A percentile compares a stretch with the other conserved stretches of the same genome.
Conservation (phyloP, 768 basidiomycete species). For the Termitomyces sp. region DNA sequence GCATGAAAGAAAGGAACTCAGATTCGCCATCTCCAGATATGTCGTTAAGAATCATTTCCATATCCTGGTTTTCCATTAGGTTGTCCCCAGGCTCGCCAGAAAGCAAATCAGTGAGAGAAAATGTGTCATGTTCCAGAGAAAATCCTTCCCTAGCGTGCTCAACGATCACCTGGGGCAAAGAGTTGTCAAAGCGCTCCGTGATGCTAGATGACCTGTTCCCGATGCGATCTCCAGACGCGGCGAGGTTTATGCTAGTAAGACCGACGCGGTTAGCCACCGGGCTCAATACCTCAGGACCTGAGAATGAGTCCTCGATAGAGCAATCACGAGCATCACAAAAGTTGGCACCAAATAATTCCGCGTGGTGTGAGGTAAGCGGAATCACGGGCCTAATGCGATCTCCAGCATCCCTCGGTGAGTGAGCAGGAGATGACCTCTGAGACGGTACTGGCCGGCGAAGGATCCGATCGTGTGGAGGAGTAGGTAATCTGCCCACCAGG, state of each 20-base stretch:
- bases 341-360: background rate
- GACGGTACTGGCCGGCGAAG: background rate
- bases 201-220: background rate
- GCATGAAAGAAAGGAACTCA: background rate
- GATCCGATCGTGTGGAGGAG: background rate
- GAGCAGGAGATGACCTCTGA: background rate
- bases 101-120: background rate
- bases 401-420: background rate
- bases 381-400: background rate
- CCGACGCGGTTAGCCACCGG: background rate
- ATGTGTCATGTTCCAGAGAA: background rate
- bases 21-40: background rate
- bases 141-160: background rate
- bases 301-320: background rate
- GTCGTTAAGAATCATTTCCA: background rate
- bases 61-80: background rate
- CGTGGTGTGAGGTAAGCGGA: background rate
- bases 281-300: background rate
- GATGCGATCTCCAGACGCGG: background rate
- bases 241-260: too few species aligned
- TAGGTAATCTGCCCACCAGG: background rate
- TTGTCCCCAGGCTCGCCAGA: background rate
- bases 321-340: background rate
- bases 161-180: background rate
- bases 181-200: background rate